These are phyloP conservation scores for Microbotryomycetes sp. DNA, from an alignment of 1,284 basidiomycete species.

Conservation along the genomic window DNA sequence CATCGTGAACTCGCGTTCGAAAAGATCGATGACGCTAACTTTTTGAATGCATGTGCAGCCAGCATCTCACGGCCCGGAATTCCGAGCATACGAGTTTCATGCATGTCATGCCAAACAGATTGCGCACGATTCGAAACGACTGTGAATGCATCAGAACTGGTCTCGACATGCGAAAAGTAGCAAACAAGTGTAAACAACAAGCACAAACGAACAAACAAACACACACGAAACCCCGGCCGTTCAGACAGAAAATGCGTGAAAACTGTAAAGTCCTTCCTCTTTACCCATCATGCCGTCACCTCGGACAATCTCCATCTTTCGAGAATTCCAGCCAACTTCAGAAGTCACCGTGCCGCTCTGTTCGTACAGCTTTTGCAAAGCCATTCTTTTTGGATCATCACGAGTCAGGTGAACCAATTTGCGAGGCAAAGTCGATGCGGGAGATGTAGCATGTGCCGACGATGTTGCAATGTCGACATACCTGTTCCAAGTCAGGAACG, in stretches of 20 bases:
- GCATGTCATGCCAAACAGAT: too few species aligned
- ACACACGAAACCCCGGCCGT: neutral
- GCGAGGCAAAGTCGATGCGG: conserved; percentile 46
- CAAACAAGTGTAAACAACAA: too few species aligned
- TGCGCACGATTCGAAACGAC: too few species aligned
- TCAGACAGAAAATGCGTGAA: conserved; percentile 11
- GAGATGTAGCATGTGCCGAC: conserved; percentile 1
- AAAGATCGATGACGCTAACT: too few species aligned
- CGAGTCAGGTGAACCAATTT: conserved; percentile 58
- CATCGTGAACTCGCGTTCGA: too few species aligned
- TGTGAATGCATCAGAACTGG: too few species aligned
- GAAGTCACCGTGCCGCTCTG: conserved; percentile 83
- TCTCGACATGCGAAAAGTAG: too few species aligned
- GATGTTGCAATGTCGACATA: conserved; percentile 29
- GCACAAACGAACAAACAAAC: neutral
- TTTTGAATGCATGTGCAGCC: too few species aligned
- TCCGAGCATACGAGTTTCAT: too few species aligned
- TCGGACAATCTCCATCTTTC: conserved; percentile 83
- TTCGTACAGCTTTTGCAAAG: conserved; percentile 52
- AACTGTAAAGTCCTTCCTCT: conserved; percentile 26
- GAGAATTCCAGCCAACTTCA: conserved; percentile 86
- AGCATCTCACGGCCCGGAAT: too few species aligned
- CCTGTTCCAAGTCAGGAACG: too few species aligned
- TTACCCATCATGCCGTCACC: conserved; percentile 21
- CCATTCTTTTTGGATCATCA: conserved; percentile 61